Conservation (phyloP, 139 green algal genomes). For the Coccomyxa sp. region DNA sequence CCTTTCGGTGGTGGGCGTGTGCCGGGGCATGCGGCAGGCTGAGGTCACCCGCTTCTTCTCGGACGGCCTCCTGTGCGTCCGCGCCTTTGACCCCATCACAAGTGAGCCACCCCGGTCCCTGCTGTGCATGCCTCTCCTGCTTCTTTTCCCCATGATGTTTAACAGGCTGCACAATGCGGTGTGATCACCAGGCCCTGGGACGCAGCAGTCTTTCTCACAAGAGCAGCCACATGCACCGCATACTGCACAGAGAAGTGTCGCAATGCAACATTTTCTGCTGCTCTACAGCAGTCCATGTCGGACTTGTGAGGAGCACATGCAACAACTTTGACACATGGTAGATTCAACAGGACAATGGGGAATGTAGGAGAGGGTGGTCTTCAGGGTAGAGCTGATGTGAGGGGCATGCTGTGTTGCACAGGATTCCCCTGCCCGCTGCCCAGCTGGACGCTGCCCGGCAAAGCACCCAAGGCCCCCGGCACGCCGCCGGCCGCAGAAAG, state of each 20-base stretch:
- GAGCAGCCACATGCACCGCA: not conserved
- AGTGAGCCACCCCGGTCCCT: slow-evolving; percentile 8
- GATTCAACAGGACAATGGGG: no score
- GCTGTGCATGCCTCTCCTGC: not conserved
- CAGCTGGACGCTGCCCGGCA: no score
- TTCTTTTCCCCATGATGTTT: not conserved
- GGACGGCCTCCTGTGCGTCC: slow-evolving; percentile 40
- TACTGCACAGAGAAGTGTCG: not conserved
- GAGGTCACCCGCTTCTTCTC: slow-evolving; percentile 49
- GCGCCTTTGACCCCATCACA: slow-evolving; percentile 34
- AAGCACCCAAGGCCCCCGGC: no score
- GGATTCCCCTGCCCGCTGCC: no score
- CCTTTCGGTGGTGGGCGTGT: slow-evolving; percentile 37
- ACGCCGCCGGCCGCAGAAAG: no score
- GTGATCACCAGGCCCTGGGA: not conserved
- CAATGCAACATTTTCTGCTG: not conserved
- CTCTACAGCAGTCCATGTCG: no score
- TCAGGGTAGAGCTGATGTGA: no score
- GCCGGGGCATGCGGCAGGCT: slow-evolving; percentile 45
- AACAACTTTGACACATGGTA: no score
- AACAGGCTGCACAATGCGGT: not conserved
- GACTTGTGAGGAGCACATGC: no score
- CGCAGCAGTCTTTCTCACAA: not conserved
- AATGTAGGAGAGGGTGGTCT: no score
- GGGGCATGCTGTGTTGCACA: no score